Conservation (phyloP, 2,329 filamentous ascomycete genomes). For the Fusarium austroafricanum region DNA sequence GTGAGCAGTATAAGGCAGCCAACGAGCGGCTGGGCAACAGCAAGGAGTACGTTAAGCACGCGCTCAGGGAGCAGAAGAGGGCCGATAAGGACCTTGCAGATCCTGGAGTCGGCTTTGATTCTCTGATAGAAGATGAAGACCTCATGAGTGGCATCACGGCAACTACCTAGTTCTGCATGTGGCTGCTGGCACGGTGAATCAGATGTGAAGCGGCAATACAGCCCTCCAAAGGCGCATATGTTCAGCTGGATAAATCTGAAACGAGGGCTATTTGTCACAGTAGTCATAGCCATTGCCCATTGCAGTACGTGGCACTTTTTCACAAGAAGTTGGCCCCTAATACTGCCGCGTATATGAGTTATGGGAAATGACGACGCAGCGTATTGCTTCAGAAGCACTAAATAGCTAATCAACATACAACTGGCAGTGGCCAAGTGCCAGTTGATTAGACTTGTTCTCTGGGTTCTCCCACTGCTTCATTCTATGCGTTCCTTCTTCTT, state of each 20-base stretch:
- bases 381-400: conserved; percentile 3
- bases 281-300: not conserved
- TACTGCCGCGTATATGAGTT: conserved; percentile 11
- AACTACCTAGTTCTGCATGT: not conserved
- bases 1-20: conserved; percentile 61
- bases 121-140: conserved; percentile 69
- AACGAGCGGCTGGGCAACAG: conserved; percentile 66
- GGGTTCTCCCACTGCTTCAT: no score
- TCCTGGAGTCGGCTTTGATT: conserved; percentile 56
- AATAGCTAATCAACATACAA: conserved; percentile 10
- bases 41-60: conserved; percentile 65
- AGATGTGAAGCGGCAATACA: not conserved
- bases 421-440: not conserved
- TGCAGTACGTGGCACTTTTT: not conserved
- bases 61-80: conserved; percentile 60
- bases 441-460: not conserved
- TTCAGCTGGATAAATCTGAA: not conserved
- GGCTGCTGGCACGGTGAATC: not conserved
- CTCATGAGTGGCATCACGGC: conserved; percentile 63
- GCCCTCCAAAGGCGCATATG: not conserved
- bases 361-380: conserved; percentile 23
- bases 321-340: not conserved
- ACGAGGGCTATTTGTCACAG: not conserved
- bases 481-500: not conserved
- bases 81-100: conserved; percentile 57